Conservation (phyloP, 176 grass and related monocot species). For the Cymbopogon citratus region DNA sequence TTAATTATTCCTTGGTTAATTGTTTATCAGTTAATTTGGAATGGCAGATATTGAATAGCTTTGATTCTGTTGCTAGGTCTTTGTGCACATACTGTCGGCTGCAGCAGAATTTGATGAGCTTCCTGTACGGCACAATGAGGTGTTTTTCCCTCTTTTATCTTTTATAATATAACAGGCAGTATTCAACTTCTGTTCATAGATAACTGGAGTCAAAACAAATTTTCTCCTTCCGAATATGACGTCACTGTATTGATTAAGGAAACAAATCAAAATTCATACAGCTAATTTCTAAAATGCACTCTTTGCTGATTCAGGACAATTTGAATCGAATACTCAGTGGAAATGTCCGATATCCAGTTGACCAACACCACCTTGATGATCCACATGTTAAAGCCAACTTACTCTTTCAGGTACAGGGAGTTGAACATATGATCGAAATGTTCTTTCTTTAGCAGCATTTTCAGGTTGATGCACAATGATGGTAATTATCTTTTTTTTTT, state of each 20-base stretch:
- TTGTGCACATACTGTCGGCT: slow-evolving; percentile 83
- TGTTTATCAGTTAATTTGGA: slow-evolving; percentile 21
- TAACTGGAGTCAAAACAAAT: not conserved
- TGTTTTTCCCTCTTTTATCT: slow-evolving; percentile 10
- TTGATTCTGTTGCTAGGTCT: slow-evolving; percentile 47
- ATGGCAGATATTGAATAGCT: slow-evolving; percentile 12
- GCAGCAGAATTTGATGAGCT: slow-evolving; percentile 92
- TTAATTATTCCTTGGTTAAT: slow-evolving; percentile 17
- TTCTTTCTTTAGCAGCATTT: slow-evolving; percentile 2
- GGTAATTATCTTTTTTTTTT: slow-evolving; percentile 5
- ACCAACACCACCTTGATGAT: slow-evolving; percentile 83
- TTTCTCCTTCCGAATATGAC: not conserved
- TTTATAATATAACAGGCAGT: not conserved
- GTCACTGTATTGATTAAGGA: not conserved
- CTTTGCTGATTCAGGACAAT: slow-evolving; percentile 66
- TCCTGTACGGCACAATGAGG: slow-evolving; percentile 98
- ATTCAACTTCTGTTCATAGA: not conserved
- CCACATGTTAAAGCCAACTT: slow-evolving; percentile 99
- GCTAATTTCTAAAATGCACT: slow-evolving; percentile 9
- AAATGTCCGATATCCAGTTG: slow-evolving; percentile 70
- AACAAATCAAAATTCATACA: not conserved
- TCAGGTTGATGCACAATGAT: slow-evolving; percentile 2
- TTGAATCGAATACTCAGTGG: slow-evolving; percentile 71
- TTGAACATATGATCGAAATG: slow-evolving; percentile 17
- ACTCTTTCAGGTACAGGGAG: slow-evolving; percentile 76